These are phyloP conservation scores for Magnaporthiopsis incrustans DNA, from an alignment of 2,329 filamentous ascomycete genomes.

Conservation along the genomic window DNA sequence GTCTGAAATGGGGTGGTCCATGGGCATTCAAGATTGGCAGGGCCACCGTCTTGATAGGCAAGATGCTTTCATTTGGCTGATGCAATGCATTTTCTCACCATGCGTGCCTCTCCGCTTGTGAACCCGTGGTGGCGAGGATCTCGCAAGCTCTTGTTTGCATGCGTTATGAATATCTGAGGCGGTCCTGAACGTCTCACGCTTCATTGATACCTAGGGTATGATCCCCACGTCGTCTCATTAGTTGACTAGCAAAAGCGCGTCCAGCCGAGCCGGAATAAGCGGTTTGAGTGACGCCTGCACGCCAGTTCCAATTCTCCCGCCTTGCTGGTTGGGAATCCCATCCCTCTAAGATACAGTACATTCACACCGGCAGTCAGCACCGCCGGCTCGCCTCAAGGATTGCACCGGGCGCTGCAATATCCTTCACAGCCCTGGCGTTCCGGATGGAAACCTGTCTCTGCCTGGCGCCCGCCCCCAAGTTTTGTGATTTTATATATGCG, in stretches of 20 bases:
- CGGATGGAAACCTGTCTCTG: neutral
- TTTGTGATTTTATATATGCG: neutral
- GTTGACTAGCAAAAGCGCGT: neutral
- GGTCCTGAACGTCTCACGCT: neutral
- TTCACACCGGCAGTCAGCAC: neutral
- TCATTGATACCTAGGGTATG: neutral
- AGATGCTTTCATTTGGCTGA: neutral
- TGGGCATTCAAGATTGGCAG: neutral
- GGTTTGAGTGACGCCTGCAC: neutral
- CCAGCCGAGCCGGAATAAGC: neutral
- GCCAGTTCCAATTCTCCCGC: neutral
- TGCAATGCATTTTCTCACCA: neutral
- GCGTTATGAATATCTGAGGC: neutral
- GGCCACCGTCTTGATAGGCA: neutral
- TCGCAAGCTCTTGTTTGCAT: neutral
- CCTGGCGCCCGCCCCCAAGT: neutral
- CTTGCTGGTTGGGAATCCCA: neutral
- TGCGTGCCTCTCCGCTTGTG: neutral
- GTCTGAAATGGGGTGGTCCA: neutral
- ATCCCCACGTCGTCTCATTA: neutral
- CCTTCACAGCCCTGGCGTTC: neutral
- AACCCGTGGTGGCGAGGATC: neutral
- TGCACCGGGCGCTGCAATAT: neutral
- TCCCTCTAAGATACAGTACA: neutral
- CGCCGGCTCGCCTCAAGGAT: neutral